Evolutionary conservation across 306 rosid genomes (phyloP), one percentile per base, ranked within the genome.

Genomic region (Prinsepia uniflora): DNA sequence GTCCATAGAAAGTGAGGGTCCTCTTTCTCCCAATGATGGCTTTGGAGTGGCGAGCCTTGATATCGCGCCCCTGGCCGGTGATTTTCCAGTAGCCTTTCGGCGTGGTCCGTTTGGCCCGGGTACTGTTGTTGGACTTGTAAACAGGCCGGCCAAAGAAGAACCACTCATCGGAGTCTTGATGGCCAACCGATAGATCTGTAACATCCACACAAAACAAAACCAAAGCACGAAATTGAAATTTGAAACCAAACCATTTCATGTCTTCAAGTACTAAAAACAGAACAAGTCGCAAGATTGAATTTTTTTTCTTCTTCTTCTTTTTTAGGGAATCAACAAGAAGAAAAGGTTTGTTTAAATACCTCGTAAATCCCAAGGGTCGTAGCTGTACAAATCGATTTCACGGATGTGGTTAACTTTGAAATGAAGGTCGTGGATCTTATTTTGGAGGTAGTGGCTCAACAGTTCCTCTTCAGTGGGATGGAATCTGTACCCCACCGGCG

Each of bases 381-480:
- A 54, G 18, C 73, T 78, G 82, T 75, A 81, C 61, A 86, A 6
- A 74, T 87, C 85, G 59, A 89, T 42, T 43, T 62, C 84, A 36
- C 75, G 80, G 53, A 69, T n/a, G 22, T 17, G 3, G 4, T 81
- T 62, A 1, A 68, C 42, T 43, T 52, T 8, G 41, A 24, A 67
- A 14, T 78, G 62, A 0, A 49, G 24, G 10, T 73, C 82, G 0
- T 11, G 65, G 56, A n/a, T n/a, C n/a, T 78, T 12, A 76, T 58
- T 69, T 63, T 50, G 81, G 40, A 89, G 65, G 61, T 77, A 90
- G 58, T 84, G 54, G 1, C 2, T 2, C 0, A 92, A 56, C 13
- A 89, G 90, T 60, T 92, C 97, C 40, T 78, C 89, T 40, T 84
- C 94, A 0, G 89, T 92, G 12, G 97, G 97, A 1, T 46, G 65